Evolutionary conservation across 805 yeast genomes (phyloP).

Genomic region (Teunomyces barrocoloradensis): DNA sequence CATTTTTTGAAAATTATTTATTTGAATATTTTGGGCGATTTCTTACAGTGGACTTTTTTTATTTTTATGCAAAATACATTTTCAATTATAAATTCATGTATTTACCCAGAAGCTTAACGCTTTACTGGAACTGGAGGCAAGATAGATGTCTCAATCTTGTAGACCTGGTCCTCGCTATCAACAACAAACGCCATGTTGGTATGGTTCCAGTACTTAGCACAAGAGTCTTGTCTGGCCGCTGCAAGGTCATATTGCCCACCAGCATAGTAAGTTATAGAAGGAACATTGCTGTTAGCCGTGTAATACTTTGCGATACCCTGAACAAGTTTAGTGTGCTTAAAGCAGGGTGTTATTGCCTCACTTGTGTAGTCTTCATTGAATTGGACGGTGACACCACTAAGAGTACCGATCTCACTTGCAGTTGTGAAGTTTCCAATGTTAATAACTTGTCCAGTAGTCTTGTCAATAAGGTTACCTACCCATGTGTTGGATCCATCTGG

Average conservation of each 20-base stretch:
- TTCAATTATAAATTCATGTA: too few relatives aligned
- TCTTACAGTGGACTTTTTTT: neutral
- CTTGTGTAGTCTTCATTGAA: neutral
- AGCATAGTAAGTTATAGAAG: neutral
- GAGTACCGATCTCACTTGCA: neutral
- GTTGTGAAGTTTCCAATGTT: neutral
- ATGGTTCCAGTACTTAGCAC: neutral
- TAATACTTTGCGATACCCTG: neutral
- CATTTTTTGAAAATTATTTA: neutral
- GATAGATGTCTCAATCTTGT: neutral
- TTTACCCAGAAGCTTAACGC: too few relatives aligned
- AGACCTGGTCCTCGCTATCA: neutral
- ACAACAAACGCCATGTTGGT: neutral
- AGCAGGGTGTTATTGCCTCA: neutral
- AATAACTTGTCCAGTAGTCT: neutral
- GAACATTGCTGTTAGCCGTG: neutral
- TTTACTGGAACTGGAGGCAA: neutral
- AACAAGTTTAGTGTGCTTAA: neutral
- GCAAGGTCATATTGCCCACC: neutral
- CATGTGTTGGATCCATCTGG: neutral
- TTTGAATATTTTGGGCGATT: neutral
- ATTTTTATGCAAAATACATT: too few relatives aligned
- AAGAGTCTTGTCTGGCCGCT: neutral
- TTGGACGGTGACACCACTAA: neutral
- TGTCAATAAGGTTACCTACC: neutral